Conservation (phyloP, 164 flowering plant species). For the Vitis amurensis region DNA sequence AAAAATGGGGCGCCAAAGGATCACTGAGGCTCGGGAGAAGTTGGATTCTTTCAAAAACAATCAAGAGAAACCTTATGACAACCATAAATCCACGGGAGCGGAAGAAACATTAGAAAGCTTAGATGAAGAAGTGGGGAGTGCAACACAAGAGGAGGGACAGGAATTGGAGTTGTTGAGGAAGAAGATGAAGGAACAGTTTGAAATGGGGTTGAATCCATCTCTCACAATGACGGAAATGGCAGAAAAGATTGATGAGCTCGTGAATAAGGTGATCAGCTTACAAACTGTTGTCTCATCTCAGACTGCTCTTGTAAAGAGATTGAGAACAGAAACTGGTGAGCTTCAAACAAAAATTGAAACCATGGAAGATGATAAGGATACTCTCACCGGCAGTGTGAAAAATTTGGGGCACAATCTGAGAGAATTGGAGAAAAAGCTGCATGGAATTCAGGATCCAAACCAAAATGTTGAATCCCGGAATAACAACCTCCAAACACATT, state of each 20-base stretch:
- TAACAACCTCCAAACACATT: slow-evolving; percentile 33
- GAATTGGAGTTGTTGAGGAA: slow-evolving; percentile 28
- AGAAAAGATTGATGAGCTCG: slow-evolving; percentile 81
- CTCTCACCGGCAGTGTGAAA: slow-evolving; percentile 26
- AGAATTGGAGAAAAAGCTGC: slow-evolving; percentile 49
- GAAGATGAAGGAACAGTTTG: slow-evolving; percentile 44
- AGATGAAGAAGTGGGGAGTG: slow-evolving; percentile 23
- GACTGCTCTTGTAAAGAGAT: slow-evolving; percentile 55
- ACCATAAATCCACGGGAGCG: slow-evolving; percentile 5
- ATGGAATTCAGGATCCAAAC: slow-evolving; percentile 33
- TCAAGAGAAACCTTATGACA: slow-evolving; percentile 6
- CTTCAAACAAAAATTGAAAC: slow-evolving; percentile 55
- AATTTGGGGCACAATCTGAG: slow-evolving; percentile 30
- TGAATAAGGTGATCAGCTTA: slow-evolving; percentile 61
- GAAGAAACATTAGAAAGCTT: slow-evolving; percentile 15
- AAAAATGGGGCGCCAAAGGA: slow-evolving; percentile 35
- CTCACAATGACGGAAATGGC: slow-evolving; percentile 63
- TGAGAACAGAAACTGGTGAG: slow-evolving; percentile 61
- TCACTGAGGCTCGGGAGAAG: slow-evolving; percentile 42
- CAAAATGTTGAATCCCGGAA: slow-evolving; percentile 34
- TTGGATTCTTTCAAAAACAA: slow-evolving; percentile 31
- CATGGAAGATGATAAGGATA: slow-evolving; percentile 59
- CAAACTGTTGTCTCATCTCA: slow-evolving; percentile 67
- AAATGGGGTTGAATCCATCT: slow-evolving; percentile 22
- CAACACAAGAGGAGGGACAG: slow-evolving; percentile 11